Evolutionary conservation across 192 early-diverging fungal species (phyloP).

Genomic region (Backusella luteola): DNA sequence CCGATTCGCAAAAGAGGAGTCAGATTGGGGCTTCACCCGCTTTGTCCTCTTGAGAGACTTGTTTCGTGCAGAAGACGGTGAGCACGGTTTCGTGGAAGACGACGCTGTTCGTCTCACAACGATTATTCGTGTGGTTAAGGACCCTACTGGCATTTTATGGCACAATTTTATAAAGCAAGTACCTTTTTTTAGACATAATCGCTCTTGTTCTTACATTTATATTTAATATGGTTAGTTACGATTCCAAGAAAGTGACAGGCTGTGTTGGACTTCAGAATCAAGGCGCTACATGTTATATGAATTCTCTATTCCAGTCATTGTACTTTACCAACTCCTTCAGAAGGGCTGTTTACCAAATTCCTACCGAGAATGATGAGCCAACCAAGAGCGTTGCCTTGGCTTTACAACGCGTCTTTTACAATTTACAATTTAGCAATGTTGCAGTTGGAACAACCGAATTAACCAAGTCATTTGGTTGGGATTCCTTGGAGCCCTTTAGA

Average conservation of each 20-base stretch:
- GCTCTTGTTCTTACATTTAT: no score
- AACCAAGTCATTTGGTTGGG: constrained; percentile 99
- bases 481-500: constrained; percentile 89
- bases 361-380: constrained; percentile 87
- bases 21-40: constrained; percentile 95
- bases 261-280: constrained; percentile 96
- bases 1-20: constrained; percentile 76
- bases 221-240: constrained; percentile 54
- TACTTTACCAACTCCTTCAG: constrained; percentile 95
- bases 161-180: constrained; percentile 85
- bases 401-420: constrained; percentile 93
- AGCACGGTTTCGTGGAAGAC: constrained; percentile 63
- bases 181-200: no score
- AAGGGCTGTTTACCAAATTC: constrained; percentile 90
- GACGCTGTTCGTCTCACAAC: constrained; percentile 66
- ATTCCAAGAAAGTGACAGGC: constrained; percentile 88
- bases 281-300: constrained; percentile 99
- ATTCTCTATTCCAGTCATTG: constrained; percentile 93
- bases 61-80: constrained; percentile 32
- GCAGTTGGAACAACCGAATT: constrained; percentile 91
- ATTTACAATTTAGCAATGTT: constrained; percentile 67
- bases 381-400: constrained; percentile 85
- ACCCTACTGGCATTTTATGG: constrained; percentile 92
- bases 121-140: constrained; percentile 75
- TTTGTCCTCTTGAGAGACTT: constrained; percentile 62